Conservation (phyloP, 495 filamentous ascomycete species). For the Penicillium soppii region DNA sequence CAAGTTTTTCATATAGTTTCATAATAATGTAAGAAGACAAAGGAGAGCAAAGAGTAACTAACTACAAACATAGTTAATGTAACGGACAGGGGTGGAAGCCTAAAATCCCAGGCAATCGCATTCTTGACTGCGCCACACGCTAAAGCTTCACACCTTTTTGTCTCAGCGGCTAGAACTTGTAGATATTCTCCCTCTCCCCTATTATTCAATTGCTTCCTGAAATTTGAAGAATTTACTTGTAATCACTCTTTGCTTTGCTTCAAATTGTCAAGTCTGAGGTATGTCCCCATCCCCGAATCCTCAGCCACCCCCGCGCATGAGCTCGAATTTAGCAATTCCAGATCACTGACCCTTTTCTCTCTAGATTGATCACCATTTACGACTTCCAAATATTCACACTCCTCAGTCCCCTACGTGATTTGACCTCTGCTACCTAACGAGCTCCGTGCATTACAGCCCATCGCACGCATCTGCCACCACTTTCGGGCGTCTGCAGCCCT, state of each 20-base stretch:
- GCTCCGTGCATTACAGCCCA: constrained; percentile 7
- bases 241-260: too few species aligned
- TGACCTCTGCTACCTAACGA: constrained; percentile 15
- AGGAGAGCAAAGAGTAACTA: not conserved
- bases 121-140: constrained; percentile 2
- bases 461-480: constrained; percentile 9
- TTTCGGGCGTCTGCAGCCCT: constrained; percentile 19
- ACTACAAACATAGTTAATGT: not conserved
- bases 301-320: constrained; percentile 12
- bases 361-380: not conserved
- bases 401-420: constrained; percentile 8
- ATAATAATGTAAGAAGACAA: too few species aligned
- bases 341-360: constrained; percentile 3
- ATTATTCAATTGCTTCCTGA: not conserved
- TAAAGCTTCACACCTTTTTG: constrained; percentile 20
- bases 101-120: not conserved
- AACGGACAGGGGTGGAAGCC: not conserved
- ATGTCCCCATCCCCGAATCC: not conserved
- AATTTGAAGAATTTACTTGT: too few species aligned
- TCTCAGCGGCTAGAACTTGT: not conserved
- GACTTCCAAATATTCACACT: not conserved
- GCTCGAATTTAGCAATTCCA: constrained; percentile 3
- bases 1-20: too few species aligned
- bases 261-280: not conserved
- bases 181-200: not conserved